Evolutionary conservation across 352 stramenopile genomes (phyloP), one percentile per base, ranked within the genome.

Genomic region (Salisapilia sapeloensis): DNA sequence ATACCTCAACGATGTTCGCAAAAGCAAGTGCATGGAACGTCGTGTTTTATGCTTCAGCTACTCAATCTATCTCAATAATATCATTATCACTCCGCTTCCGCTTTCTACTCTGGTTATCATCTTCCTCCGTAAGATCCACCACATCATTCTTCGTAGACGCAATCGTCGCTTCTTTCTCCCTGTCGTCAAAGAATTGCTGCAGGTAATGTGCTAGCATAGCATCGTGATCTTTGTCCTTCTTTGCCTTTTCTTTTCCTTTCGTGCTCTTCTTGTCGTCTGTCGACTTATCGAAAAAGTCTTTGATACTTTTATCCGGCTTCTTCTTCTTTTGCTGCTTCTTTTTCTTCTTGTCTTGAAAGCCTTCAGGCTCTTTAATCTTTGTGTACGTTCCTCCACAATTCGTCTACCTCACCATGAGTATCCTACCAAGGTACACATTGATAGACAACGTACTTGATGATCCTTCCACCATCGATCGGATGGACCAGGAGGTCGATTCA

Each of bases 401-500:
- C 24, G 48, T 58, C 47, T 81, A 27, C 15, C 5, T 33, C 7
- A 25, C 14, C 27, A 22, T 17, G n/a, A n/a, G n/a, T n/a, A n/a
- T n/a, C n/a, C n/a, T n/a, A n/a, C n/a, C n/a, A n/a, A n/a, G n/a
- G n/a, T n/a, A 33, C 2, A 36, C 3, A 2, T n/a, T 12, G 7
- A 42, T 4, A 22, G 14, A 0, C 31, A 14, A 33, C 39, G 2
- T 33, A 66, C 56, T 33, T 58, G 26, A 24, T 89, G 74, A 10
- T 80, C 57, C 10, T 48, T 27, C 70, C 70, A 89, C 74, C 74
- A 89, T 4, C 40, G 47, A 48, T 89, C 74, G 20, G 55, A 61
- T 9, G 69, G 60, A 4, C 74, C 61, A 15, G 79, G 79, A n/a
- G 60, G 44, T 1, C 79, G 60, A 32, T 93, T 93, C 74, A 92